Conservation (phyloP, 805 yeast genomes). For the Sugiyamaella lignohabitans region DNA sequence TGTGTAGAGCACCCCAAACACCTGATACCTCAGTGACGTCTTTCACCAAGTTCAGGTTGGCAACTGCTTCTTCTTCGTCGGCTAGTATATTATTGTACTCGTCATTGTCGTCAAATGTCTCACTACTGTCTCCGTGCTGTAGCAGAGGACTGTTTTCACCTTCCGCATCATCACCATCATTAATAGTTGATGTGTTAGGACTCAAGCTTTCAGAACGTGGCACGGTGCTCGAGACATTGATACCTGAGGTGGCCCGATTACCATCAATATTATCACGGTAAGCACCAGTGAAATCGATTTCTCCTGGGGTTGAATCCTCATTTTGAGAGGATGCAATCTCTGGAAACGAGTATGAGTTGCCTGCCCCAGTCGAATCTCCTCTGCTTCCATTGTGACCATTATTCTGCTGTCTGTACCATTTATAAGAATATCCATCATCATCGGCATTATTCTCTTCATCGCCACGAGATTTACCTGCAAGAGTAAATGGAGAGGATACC, state of each 20-base stretch:
- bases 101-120: not conserved
- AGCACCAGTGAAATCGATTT: conserved; percentile 8
- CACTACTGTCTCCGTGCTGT: not conserved
- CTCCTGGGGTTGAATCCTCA: conserved; percentile 1
- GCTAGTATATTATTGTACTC: not conserved
- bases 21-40: conserved; percentile 35
- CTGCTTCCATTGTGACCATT: too few relatives aligned
- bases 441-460: not conserved
- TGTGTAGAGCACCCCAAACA: conserved; percentile 75
- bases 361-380: not conserved
- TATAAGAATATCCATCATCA: not conserved
- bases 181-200: not conserved
- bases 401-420: not conserved
- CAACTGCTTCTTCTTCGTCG: conserved; percentile 2
- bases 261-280: not conserved
- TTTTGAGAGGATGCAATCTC: not conserved
- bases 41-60: conserved; percentile 8
- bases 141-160: not conserved
- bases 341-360: not conserved
- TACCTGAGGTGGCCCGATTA: too few relatives aligned
- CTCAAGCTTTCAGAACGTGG: not conserved
- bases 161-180: conserved; percentile 1
- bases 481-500: conserved; percentile 1
- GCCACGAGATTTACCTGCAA: not conserved
- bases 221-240: not conserved